These are phyloP conservation scores for Lasiodiplodia hormozganensis DNA, from an alignment of 2,329 filamentous ascomycete genomes.

Conservation along the genomic window DNA sequence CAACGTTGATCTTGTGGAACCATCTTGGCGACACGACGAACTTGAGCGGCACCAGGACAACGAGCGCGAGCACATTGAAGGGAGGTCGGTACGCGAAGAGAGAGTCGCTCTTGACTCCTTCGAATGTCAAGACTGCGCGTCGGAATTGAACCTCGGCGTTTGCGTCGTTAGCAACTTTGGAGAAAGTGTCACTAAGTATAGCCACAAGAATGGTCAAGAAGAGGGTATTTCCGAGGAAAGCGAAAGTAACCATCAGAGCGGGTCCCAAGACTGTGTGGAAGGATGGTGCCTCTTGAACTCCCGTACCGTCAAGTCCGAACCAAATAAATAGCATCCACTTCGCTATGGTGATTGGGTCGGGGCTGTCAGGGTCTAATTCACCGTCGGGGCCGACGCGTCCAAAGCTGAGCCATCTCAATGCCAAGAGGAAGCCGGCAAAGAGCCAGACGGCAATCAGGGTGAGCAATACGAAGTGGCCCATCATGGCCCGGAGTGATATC, in stretches of 20 bases:
- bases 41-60: conserved; percentile 77
- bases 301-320: conserved; percentile 80
- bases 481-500: conserved; percentile 81
- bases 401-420: conserved; percentile 76
- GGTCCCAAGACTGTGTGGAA: conserved; percentile 84
- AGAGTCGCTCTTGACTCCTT: conserved; percentile 84
- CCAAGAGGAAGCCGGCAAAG: conserved; percentile 81
- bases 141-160: conserved; percentile 86
- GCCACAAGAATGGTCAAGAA: conserved; percentile 90
- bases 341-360: conserved; percentile 67
- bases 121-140: conserved; percentile 79
- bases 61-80: conserved; percentile 80
- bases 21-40: conserved; percentile 79
- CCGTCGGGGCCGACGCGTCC: conserved; percentile 35
- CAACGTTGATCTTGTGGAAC: conserved; percentile 91
- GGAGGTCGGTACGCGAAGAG: conserved; percentile 84
- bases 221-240: conserved; percentile 84
- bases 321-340: conserved; percentile 96
- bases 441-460: conserved; percentile 81
- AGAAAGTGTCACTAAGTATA: conserved; percentile 85
- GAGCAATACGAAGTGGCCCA: conserved; percentile 82
- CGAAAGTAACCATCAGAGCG: conserved; percentile 80
- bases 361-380: conserved; percentile 26
- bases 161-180: conserved; percentile 76
- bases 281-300: conserved; percentile 64